Conservation (phyloP, 192 early-diverging fungal species). For the Coemansia brasiliensis region DNA sequence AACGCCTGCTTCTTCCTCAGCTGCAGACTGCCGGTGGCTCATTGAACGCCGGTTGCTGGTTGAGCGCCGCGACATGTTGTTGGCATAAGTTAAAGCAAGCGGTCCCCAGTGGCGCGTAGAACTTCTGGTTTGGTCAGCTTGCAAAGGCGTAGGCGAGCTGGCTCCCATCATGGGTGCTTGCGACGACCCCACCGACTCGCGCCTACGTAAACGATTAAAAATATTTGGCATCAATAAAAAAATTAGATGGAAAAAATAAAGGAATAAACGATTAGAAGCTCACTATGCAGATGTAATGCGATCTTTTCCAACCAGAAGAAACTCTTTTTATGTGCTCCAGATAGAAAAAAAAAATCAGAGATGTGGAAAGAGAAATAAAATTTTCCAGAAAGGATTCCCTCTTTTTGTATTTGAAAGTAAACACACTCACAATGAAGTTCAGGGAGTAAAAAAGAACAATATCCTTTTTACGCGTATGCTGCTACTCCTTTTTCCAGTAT, state of each 20-base stretch:
- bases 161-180: conserved; percentile 3
- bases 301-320: no score
- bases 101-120: conserved; percentile 46
- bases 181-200: conserved; percentile 7
- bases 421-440: no score
- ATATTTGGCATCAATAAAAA: conserved; percentile 37
- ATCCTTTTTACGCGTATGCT: no score
- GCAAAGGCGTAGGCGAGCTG: background rate
- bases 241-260: background rate
- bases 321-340: background rate
- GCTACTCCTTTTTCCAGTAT: background rate
- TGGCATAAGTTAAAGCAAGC: conserved; percentile 39
- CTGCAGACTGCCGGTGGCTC: background rate
- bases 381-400: background rate
- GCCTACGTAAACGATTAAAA: conserved; percentile 31
- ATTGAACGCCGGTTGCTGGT: conserved; percentile 14
- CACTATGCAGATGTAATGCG: background rate
- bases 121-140: conserved; percentile 2
- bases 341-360: background rate
- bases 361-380: conserved; percentile 1
- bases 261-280: background rate
- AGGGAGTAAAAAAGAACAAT: no score
- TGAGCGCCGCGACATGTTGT: conserved; percentile 36
- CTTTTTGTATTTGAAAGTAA: background rate
- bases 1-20: background rate